Evolutionary conservation across 768 basidiomycete species (phyloP), one percentile per base, ranked within the genome.

Genomic region (Naematelia aurantialba): DNA sequence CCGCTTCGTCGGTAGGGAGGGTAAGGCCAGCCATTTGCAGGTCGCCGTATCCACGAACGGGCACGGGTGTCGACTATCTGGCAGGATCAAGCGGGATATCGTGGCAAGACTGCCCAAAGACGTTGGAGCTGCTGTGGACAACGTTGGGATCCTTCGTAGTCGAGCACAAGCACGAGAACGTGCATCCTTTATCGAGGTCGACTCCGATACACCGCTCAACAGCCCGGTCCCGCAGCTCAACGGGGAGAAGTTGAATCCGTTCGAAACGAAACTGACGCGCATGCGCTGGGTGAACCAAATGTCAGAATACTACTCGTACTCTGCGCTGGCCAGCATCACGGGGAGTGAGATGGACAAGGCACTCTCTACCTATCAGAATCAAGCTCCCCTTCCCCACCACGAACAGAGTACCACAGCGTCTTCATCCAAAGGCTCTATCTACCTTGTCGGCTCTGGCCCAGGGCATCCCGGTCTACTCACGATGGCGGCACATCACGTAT

Each of bases 201-300:
- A 83, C 48, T 79, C 85, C 42, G 63, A 65, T 11, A 74, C 26
- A 81, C 75, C 77, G 1, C 63, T 81, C 31, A 81, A 81, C 54
- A 68, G 70, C 27, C 79, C 80, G 1, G 79, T 79, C 0, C 72
- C 71, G 29, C 79, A 80, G 58, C 66, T 79, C 4, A 68, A 56
- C 27, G 72, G 68, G 14, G 63, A 67, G 2, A 65, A 66, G 11
- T 29, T 74, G 4, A n/a, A 62, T 46, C 46, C 30, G 14, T 61
- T 52, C 5, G 55, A 52, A 17, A 45, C 66, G 30, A 79, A 82
- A 53, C 80, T 78, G 58, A 81, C 91, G 29, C 81, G 88, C 14
- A 89, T 96, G 84, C 85, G 87, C 75, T 97, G 91, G 90, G 87
- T 96, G 2, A 86, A 91, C 0, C 94, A 97, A 74, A 84, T 98